These are phyloP conservation scores for Phaeosphaeria sp. DNA, from an alignment of 2,329 filamentous ascomycete genomes.

Conservation along the genomic window DNA sequence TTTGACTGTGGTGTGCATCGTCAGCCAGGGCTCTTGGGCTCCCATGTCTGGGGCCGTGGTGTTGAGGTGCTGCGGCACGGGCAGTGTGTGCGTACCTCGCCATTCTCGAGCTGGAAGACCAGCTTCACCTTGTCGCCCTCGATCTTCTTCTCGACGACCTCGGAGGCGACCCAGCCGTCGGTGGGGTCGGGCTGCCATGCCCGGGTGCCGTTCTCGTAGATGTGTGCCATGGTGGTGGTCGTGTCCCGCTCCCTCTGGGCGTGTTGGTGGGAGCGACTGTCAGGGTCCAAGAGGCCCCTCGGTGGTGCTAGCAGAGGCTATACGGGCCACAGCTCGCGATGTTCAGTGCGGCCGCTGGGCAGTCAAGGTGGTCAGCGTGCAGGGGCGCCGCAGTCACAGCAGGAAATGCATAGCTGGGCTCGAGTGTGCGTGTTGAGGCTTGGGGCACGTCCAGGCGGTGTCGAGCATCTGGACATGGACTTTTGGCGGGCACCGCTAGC, in stretches of 20 bases:
- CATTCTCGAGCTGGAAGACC: conserved; percentile 88
- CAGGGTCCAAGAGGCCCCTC: conserved; percentile 34
- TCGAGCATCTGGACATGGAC: neutral
- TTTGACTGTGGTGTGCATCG: conserved; percentile 66
- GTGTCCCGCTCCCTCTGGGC: conserved; percentile 35
- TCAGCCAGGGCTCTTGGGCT: conserved; percentile 18
- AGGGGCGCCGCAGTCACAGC: conserved; percentile 37
- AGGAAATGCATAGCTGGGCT: conserved; percentile 27
- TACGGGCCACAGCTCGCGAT: conserved; percentile 28
- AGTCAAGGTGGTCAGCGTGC: conserved; percentile 22
- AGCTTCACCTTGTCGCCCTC: conserved; percentile 87
- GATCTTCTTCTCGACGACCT: conserved; percentile 84
- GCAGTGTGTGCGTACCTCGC: conserved; percentile 68
- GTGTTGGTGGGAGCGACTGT: conserved; percentile 18
- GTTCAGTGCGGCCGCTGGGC: conserved; percentile 21
- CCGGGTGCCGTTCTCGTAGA: conserved; percentile 94
- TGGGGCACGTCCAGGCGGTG: conserved; percentile 7
- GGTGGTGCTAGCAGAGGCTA: conserved; percentile 10
- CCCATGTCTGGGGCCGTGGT: no score
- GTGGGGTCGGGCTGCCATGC: conserved; percentile 97
- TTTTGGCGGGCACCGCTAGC: conserved; percentile 18
- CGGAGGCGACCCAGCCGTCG: conserved; percentile 97
- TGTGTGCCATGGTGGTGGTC: conserved; percentile 75
- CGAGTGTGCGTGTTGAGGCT: conserved; percentile 3
- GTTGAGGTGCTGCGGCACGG: no score